Percentiles rank a stretch among this genome's conserved stretches.
Conservation (phyloP, 129 eudicot genomes). For the Lonicera japonica region DNA sequence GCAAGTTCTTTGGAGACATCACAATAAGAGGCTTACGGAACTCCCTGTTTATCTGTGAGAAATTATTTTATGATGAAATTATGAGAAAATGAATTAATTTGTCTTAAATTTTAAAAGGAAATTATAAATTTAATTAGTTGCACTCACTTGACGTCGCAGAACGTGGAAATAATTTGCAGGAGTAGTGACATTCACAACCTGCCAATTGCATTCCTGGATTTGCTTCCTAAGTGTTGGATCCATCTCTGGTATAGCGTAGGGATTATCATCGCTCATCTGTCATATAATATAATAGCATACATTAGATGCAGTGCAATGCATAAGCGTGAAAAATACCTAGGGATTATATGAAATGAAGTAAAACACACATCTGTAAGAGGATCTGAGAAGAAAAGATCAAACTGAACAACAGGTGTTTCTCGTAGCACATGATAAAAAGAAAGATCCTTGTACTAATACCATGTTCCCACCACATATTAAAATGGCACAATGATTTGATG, state of each 20-base stretch:
- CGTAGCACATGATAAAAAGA: no score
- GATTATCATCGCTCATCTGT: slow-evolving; percentile 96
- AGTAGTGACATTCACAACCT: slow-evolving; percentile 90
- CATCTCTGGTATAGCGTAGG: slow-evolving; percentile 88
- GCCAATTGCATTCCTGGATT: slow-evolving; percentile 98
- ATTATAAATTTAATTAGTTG: neutral
- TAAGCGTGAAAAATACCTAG: no score
- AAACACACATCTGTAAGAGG: no score
- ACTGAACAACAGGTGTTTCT: no score
- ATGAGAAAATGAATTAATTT: slow-evolving; percentile 11
- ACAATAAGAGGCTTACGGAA: slow-evolving; percentile 96
- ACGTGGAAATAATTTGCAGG: slow-evolving; percentile 99
- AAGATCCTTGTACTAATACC: no score
- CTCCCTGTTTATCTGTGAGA: slow-evolving; percentile 77
- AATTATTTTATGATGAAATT: neutral
- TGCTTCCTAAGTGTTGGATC: slow-evolving; percentile 87
- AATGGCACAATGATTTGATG: no score
- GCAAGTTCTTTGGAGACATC: slow-evolving; percentile 93
- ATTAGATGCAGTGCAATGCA: neutral
- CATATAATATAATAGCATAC: slow-evolving; percentile 11
- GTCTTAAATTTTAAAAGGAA: neutral
- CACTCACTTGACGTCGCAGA: slow-evolving; percentile 82
- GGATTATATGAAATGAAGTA: no score
- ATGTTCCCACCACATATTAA: no score
- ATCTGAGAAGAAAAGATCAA: no score